These are phyloP conservation scores for Ballota nigra DNA, from an alignment of 257 asterid genomes.

Conservation along the genomic window DNA sequence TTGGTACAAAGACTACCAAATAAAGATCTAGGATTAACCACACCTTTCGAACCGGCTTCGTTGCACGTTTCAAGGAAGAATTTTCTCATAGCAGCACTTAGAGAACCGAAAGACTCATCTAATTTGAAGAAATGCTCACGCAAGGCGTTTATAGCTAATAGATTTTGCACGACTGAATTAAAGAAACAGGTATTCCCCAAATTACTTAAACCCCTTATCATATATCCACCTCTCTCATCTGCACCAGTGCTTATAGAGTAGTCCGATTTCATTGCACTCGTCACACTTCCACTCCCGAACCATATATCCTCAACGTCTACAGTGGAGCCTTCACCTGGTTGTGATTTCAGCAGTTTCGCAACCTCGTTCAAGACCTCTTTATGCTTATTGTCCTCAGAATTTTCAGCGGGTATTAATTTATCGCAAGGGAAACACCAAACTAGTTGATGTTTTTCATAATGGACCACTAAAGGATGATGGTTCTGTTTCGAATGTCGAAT, in stretches of 20 bases:
- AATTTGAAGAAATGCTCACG: slow-evolving; percentile 51
- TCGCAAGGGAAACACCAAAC: slow-evolving; percentile 72
- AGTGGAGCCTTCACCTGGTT: slow-evolving; percentile 39
- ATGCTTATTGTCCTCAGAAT: slow-evolving; percentile 46
- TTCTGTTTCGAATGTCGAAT: slow-evolving; percentile 66
- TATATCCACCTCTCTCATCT: slow-evolving; percentile 35
- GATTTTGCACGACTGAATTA: slow-evolving; percentile 78
- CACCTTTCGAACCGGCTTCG: slow-evolving; percentile 46
- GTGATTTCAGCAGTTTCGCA: slow-evolving; percentile 52
- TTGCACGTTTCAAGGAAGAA: slow-evolving; percentile 52
- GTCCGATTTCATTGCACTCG: slow-evolving; percentile 43
- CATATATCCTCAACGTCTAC: slow-evolving; percentile 73
- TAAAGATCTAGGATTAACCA: slow-evolving; percentile 67
- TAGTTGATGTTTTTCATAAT: slow-evolving; percentile 64
- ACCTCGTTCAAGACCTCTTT: slow-evolving; percentile 55
- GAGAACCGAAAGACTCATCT: slow-evolving; percentile 69
- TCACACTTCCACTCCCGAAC: slow-evolving; percentile 65
- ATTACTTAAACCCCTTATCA: slow-evolving; percentile 75
- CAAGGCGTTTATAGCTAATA: slow-evolving; percentile 57
- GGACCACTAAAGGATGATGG: slow-evolving; percentile 66
- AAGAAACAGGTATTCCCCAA: slow-evolving; percentile 96
- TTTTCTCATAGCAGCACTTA: slow-evolving; percentile 62
- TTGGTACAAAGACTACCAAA: slow-evolving; percentile 71
- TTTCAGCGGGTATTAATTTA: slow-evolving; percentile 46
- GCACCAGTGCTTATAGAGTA: slow-evolving; percentile 28